Evolutionary conservation across 2,329 filamentous ascomycete species (phyloP).

Genomic region (Calonectria leucothoes): DNA sequence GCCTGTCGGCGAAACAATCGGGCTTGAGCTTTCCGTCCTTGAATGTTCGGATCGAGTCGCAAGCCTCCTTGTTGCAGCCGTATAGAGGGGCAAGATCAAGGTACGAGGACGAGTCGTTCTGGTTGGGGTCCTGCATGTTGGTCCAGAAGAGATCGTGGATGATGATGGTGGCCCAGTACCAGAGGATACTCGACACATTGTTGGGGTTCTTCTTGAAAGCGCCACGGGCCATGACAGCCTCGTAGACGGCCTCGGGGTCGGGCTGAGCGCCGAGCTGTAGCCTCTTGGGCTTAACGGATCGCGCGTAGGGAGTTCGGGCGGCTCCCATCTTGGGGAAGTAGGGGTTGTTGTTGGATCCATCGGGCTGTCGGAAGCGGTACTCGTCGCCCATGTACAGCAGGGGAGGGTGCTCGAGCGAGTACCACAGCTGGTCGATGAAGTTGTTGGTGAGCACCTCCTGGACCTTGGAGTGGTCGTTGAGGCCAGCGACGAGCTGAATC

Average conservation of each 20-base stretch:
- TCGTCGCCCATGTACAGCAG: conserved; percentile 72
- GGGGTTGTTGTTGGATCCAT: conserved; percentile 80
- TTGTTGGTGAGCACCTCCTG: conserved; percentile 72
- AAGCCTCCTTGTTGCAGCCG: conserved; percentile 74
- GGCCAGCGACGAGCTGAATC: conserved; percentile 75
- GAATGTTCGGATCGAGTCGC: conserved; percentile 76
- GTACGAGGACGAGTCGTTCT: conserved; percentile 77
- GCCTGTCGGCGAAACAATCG: conserved; percentile 78
- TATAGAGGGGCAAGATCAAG: conserved; percentile 79
- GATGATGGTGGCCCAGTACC: conserved; percentile 79
- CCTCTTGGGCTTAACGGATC: conserved; percentile 69
- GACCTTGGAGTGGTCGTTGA: conserved; percentile 71
- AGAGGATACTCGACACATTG: conserved; percentile 77
- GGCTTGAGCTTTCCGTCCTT: conserved; percentile 78
- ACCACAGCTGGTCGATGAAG: conserved; percentile 78
- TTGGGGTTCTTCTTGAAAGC: conserved; percentile 72
- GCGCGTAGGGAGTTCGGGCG: conserved; percentile 75
- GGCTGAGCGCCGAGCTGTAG: conserved; percentile 74
- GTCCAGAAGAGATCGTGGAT: conserved; percentile 83
- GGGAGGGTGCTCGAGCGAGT: conserved; percentile 78
- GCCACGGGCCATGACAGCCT: conserved; percentile 67
- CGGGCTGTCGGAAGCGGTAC: conserved; percentile 74
- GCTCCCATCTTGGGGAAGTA: conserved; percentile 73
- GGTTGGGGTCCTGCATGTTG: conserved; percentile 68
- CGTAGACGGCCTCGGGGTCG: conserved; percentile 73